These are phyloP conservation scores for Cenchrus americanus DNA, from an alignment of 176 grass and related monocot species.

Conservation along the genomic window DNA sequence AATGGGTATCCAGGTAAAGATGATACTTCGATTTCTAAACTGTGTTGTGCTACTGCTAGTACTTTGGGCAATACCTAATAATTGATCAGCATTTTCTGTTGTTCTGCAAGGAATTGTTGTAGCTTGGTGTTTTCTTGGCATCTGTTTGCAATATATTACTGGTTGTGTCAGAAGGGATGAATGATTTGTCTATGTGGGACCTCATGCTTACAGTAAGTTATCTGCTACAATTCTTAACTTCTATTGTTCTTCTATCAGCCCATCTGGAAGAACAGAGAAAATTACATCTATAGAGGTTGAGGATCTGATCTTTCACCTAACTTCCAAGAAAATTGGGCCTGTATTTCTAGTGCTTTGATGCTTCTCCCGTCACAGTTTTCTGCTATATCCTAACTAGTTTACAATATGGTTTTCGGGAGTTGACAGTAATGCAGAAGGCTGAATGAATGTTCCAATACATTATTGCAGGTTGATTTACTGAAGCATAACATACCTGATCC, in stretches of 20 bases:
- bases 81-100: constrained; percentile 60
- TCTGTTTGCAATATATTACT: constrained; percentile 92
- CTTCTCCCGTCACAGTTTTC: background rate
- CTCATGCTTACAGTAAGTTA: constrained; percentile 86
- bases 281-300: background rate
- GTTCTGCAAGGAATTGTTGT: constrained; percentile 82
- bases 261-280: background rate
- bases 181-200: constrained; percentile 83
- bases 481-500: constrained; percentile 94
- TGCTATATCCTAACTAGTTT: background rate
- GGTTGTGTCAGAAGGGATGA: constrained; percentile 79
- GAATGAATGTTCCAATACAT: background rate
- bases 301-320: background rate
- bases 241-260: background rate
- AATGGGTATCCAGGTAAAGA: constrained; percentile 93
- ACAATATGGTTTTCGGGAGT: background rate
- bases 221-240: constrained; percentile 33
- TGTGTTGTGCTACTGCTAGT: background rate
- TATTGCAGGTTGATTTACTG: constrained; percentile 82
- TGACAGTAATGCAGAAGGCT: background rate
- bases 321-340: background rate
- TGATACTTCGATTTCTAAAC: constrained; percentile 18
- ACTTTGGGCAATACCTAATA: constrained; percentile 8
- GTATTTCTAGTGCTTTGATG: background rate
- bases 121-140: constrained; percentile 94